Evolutionary conservation across 805 yeast genomes (phyloP).

Genomic region (Metschnikowia drakensbergensis): DNA sequence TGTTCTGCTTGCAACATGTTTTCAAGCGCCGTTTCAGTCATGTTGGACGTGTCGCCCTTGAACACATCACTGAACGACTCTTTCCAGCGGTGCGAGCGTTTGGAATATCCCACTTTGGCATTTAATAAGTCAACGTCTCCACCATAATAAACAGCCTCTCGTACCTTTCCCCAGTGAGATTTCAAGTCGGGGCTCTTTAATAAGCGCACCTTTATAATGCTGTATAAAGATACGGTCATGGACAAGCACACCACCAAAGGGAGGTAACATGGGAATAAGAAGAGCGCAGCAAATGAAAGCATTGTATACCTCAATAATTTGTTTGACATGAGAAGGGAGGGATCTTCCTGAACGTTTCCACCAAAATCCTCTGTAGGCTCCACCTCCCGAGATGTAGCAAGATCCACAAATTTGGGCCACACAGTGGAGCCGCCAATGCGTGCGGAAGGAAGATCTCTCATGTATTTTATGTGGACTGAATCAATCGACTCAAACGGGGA

Average conservation of each 20-base stretch:
- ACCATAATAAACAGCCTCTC: slow-evolving; percentile 29
- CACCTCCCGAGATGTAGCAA: slow-evolving; percentile 28
- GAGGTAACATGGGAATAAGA: slow-evolving; percentile 48
- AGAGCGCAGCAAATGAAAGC: slow-evolving; percentile 22
- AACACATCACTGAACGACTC: slow-evolving; percentile 33
- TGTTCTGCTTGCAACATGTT: slow-evolving; percentile 36
- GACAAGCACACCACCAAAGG: slow-evolving; percentile 41
- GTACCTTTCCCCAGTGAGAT: slow-evolving; percentile 34
- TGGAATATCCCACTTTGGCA: slow-evolving; percentile 28
- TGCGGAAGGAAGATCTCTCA: slow-evolving; percentile 43
- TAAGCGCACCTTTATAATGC: slow-evolving; percentile 35
- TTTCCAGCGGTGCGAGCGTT: slow-evolving; percentile 25
- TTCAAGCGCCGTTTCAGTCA: slow-evolving; percentile 36
- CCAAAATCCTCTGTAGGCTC: slow-evolving; percentile 12
- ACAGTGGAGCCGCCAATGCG: slow-evolving; percentile 36
- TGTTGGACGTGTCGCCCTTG: slow-evolving; percentile 39
- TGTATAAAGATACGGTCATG: slow-evolving; percentile 35
- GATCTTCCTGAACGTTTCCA: slow-evolving; percentile 36
- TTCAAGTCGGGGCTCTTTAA: slow-evolving; percentile 22
- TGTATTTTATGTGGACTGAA: slow-evolving; percentile 43
- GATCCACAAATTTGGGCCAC: slow-evolving; percentile 51
- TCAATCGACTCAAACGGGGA: slow-evolving; percentile 69
- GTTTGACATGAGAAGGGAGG: slow-evolving; percentile 32
- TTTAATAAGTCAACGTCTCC: slow-evolving; percentile 29
- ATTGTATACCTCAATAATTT: slow-evolving; percentile 23